phyloP scores from a whole-genome alignment of 2,329 filamentous ascomycete species.

The Setomelanomma holmii region DNA sequence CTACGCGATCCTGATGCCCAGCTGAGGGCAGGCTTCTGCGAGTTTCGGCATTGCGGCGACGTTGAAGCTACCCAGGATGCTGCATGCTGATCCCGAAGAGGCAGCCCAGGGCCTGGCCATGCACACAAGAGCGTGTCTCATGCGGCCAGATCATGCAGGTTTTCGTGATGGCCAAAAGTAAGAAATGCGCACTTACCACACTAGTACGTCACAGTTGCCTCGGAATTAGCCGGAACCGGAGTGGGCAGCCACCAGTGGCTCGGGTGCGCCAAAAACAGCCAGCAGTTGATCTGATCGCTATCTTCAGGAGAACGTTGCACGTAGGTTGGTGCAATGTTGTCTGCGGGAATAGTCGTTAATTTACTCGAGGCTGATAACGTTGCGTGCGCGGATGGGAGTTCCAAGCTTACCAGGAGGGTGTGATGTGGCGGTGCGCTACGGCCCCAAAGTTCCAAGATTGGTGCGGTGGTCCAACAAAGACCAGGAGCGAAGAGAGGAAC shows the following conservation, averaged over 20 bases:
- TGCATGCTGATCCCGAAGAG: slow-evolving; percentile 11
- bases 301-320: background rate
- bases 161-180: background rate
- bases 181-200: slow-evolving; percentile 12
- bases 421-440: background rate
- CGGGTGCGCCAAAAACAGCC: background rate
- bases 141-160: slow-evolving; percentile 15
- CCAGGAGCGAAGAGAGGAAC: background rate
- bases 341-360: no score
- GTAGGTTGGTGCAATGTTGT: background rate
- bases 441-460: background rate
- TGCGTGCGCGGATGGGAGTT: background rate
- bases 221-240: slow-evolving; percentile 20
- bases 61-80: background rate
- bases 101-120: slow-evolving; percentile 3
- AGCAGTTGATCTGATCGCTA: background rate
- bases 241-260: slow-evolving; percentile 11
- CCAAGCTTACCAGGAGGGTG: background rate
- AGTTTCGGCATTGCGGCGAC: background rate
- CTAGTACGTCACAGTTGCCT: slow-evolving; percentile 17
- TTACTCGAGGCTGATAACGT: no score
- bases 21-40: slow-evolving; percentile 1
- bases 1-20: slow-evolving; percentile 20
- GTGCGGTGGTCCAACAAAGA: background rate
- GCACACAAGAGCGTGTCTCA: background rate